Base-by-base conservation (phyloP, 495 filamentous ascomycete genomes). In the Sordaria brevicollis region DNA sequence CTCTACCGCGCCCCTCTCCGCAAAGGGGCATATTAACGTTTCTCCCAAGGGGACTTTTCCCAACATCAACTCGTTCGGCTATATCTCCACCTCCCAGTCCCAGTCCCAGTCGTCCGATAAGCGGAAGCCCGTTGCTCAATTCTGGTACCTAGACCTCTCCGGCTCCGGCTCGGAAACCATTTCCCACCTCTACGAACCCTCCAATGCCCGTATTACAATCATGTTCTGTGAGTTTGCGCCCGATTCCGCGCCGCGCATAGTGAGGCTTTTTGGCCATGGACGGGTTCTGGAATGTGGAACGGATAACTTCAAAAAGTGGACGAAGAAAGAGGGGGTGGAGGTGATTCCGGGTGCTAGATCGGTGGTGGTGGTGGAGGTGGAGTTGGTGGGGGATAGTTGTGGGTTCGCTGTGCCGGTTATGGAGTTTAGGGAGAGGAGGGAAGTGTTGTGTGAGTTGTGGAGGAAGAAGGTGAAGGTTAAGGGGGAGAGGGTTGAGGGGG, bases 111-210 rank as follows among this genome's bases (percentile, higher is more conserved):
- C n/a, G n/a, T 77, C 83, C 67, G 77, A 82, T 17, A 87, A 85
- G 66, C 5, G n/a, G n/a, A 62, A 62, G 5, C 49, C 49, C n/a
- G n/a, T n/a, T 1, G 49, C 21, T 5, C 82, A 82, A 7, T 89
- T 87, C 43, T 91, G 88, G 73, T 94, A 92, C 72, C 72, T 93
- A 41, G 91, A 94, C 70, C 81, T 87, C 62, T 91, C 88, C 0
- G 91, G 91, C 7, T 89, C 86, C 33, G 91, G 91, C 3, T 83
- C 77, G 68, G 91, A 94, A 77, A 94, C 90, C 0, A 88, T 94
- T 62, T 79, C 83, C 3, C 91, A 93, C 73, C 74, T 92, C 5
- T 88, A 91, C 70, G 91, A 94, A 72, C 79, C 80, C 0, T 76
- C 73, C 17, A 93, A 93, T 75, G 90, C 89, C 21, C 83, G 91